Evolutionary conservation across 164 flowering plant species (phyloP).

Genomic region (Nymphaea thermarum): DNA sequence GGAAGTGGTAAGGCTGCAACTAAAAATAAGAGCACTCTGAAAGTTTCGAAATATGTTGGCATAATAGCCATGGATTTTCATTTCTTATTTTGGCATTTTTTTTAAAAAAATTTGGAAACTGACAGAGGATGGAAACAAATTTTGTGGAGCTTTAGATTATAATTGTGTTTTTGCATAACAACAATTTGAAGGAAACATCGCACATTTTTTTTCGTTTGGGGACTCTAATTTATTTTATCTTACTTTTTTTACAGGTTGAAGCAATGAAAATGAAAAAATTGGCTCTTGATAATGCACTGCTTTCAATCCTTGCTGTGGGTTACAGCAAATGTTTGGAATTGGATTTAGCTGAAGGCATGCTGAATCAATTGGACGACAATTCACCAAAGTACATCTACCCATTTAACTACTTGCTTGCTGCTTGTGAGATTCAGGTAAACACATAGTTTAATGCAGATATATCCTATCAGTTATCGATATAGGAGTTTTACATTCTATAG

Average conservation of each 20-base stretch:
- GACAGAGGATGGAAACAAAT: not conserved
- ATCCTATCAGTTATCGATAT: not conserved
- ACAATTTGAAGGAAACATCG: not conserved
- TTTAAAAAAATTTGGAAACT: not conserved
- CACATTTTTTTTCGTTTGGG: not conserved
- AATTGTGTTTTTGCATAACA: not conserved
- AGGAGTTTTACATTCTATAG: not conserved
- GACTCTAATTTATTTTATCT: not conserved
- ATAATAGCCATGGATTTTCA: not conserved
- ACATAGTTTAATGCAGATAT: not conserved
- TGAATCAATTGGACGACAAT: constrained; percentile 36
- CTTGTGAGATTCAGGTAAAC: constrained; percentile 60
- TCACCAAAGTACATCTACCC: constrained; percentile 22
- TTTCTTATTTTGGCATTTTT: not conserved
- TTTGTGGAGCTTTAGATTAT: not conserved
- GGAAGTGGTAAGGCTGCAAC: constrained; percentile 35
- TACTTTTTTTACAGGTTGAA: constrained; percentile 37
- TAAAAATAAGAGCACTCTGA: not conserved
- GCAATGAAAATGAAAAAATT: constrained; percentile 43
- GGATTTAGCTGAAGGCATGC: constrained; percentile 61
- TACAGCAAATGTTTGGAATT: constrained; percentile 56
- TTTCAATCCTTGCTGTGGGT: constrained; percentile 45
- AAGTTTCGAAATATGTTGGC: no score
- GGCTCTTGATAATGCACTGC: constrained; percentile 55
- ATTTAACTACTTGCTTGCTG: constrained; percentile 54